phyloP scores from a whole-genome alignment of 139 green algal genomes.

The Pedinophyceae sp. region DNA sequence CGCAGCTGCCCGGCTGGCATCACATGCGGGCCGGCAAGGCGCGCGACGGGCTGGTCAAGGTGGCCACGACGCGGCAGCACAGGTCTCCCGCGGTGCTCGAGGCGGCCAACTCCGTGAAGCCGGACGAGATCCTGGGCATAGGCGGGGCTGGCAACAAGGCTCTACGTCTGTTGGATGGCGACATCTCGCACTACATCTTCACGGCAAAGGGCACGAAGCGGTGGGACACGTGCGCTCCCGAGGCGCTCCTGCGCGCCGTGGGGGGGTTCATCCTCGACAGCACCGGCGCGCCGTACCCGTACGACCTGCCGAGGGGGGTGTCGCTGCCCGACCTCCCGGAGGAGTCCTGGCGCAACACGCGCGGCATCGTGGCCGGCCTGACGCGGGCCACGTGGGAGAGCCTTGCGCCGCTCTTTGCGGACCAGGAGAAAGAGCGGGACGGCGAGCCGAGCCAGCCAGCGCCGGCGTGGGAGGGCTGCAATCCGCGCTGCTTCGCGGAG shows the following conservation, averaged over 20 bases:
- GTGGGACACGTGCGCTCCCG: slow-evolving; percentile 1
- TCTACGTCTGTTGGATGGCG: neutral
- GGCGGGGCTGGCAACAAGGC: slow-evolving; percentile 4
- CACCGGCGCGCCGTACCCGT: neutral
- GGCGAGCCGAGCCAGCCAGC: no score
- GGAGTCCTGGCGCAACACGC: neutral
- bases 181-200: slow-evolving; percentile 1
- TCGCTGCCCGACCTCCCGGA: neutral
- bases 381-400: neutral
- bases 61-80: slow-evolving; percentile 1
- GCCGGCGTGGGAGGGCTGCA: no score
- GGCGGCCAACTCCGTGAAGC: neutral
- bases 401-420: no score
- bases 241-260: slow-evolving; percentile 1
- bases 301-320: neutral
- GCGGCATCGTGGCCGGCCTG: neutral
- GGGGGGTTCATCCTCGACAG: neutral
- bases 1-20: no score
- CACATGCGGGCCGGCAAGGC: neutral
- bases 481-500: no score
- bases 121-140: neutral
- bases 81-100: neutral
- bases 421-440: no score
- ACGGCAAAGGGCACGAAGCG: slow-evolving; percentile 3
- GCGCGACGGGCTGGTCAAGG: neutral